phyloP scores from a whole-genome alignment of 2,329 filamentous ascomycete species.

The Domatiomyces catenatus region DNA sequence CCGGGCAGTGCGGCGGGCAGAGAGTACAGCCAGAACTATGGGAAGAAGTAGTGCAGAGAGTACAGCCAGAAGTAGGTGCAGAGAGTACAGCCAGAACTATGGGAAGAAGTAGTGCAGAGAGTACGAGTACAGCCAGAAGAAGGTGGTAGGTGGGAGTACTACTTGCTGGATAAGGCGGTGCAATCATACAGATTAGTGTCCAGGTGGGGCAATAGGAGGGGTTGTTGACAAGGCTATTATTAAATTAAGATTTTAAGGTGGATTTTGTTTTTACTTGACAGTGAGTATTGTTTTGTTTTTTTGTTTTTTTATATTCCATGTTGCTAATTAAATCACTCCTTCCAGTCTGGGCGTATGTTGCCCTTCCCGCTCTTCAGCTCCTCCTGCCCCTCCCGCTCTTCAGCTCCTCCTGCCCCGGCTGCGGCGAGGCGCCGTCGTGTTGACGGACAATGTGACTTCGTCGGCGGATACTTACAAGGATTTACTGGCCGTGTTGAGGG shows the following conservation, averaged over 20 bases:
- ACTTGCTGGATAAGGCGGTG: no score
- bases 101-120: no score
- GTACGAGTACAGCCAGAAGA: no score
- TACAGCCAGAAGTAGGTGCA: no score
- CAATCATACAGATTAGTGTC: no score
- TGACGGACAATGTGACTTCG: constrained; percentile 25
- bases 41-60: no score
- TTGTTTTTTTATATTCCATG: no score
- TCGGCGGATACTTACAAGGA: constrained; percentile 21
- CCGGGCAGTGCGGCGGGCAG: neutral
- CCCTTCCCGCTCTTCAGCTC: constrained; percentile 25
- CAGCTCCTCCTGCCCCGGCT: constrained; percentile 23
- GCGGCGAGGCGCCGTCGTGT: constrained; percentile 23
- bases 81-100: neutral
- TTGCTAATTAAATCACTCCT: no score
- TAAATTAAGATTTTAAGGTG: no score
- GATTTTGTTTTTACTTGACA: constrained; percentile 24
- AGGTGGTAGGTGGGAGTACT: no score
- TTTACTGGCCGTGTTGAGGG: constrained; percentile 18
- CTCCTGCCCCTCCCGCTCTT: constrained; percentile 25
- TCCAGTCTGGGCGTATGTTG: constrained; percentile 26
- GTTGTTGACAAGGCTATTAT: no score
- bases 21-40: neutral
- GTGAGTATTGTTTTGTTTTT: constrained; percentile 13
- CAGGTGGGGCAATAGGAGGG: no score